These are phyloP conservation scores for Cryphonectria japonica DNA, from an alignment of 2,329 filamentous ascomycete genomes.

Conservation along the genomic window DNA sequence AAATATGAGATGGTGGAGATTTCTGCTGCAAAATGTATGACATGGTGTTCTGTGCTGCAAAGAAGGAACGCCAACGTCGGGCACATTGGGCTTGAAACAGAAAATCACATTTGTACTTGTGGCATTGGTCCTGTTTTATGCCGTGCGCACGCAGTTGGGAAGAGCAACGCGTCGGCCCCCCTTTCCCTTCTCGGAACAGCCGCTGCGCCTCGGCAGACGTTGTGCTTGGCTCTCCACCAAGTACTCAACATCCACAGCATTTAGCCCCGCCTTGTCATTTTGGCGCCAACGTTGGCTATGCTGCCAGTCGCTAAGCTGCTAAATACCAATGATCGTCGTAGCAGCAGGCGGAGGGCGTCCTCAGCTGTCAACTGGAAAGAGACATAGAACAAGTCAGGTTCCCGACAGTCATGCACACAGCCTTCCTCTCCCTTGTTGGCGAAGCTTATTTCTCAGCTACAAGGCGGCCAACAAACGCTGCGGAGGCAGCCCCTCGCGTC, in stretches of 20 bases:
- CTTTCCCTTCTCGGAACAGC: not conserved
- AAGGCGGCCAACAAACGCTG: not conserved
- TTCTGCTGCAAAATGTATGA: not conserved
- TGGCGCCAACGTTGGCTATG: not conserved
- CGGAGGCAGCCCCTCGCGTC: not conserved
- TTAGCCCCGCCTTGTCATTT: not conserved
- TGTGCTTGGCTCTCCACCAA: slow-evolving; percentile 7
- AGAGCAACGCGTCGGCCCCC: not conserved
- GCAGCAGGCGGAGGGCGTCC: not conserved
- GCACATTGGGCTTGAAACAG: not conserved
- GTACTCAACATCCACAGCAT: not conserved
- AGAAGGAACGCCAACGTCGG: not conserved
- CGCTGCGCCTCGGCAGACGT: slow-evolving; percentile 2
- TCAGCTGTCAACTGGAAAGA: not conserved
- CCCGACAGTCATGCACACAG: slow-evolving; percentile 5
- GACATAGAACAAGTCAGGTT: not conserved
- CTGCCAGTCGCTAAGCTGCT: not conserved
- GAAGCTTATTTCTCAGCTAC: slow-evolving; percentile 5
- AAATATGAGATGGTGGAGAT: not conserved
- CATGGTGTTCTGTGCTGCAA: not conserved
- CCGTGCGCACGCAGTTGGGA: not conserved
- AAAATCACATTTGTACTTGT: not conserved
- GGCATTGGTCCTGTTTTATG: not conserved
- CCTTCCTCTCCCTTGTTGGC: not conserved
- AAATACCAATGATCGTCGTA: not conserved